These are phyloP conservation scores for Urochloa ruziziensis DNA, from an alignment of 176 grass and related monocot genomes.

Conservation along the genomic window DNA sequence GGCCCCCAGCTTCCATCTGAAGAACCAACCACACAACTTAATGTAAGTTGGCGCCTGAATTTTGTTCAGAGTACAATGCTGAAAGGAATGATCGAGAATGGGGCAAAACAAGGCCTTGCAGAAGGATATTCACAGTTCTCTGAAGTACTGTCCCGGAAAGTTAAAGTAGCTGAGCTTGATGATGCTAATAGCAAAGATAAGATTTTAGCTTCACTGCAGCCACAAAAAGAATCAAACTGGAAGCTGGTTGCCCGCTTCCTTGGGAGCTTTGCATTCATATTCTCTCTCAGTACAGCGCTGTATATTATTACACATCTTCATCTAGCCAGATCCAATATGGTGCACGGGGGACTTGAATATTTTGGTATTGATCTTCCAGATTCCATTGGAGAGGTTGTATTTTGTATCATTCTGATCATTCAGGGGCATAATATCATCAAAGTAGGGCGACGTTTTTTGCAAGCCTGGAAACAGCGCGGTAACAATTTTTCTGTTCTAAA, in stretches of 20 bases:
- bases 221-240: conserved; percentile 71
- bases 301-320: conserved; percentile 59
- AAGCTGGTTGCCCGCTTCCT: conserved; percentile 67
- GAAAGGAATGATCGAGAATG: conserved; percentile 94
- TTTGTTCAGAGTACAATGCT: conserved; percentile 95
- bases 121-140: conserved; percentile 79
- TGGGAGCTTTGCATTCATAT: conserved; percentile 81
- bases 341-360: conserved; percentile 89
- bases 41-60: conserved; percentile 77
- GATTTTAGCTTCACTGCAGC: conserved; percentile 73
- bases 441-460: conserved; percentile 58
- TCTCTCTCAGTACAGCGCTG: conserved; percentile 45
- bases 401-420: conserved; percentile 76
- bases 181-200: conserved; percentile 67
- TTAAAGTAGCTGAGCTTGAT: conserved; percentile 56
- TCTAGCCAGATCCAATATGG: conserved; percentile 52
- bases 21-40: conserved; percentile 63
- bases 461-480: conserved; percentile 76
- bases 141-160: conserved; percentile 69
- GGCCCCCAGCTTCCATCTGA: conserved; percentile 56
- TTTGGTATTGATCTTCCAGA: conserved; percentile 86
- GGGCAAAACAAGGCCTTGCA: conserved; percentile 72
- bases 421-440: conserved; percentile 69
- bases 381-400: conserved; percentile 82
- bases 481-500: conserved; percentile 17